Percentiles rank a stretch among this genome's conserved stretches.
Conservation (phyloP, 768 basidiomycete genomes). For the Pisolithus albus region DNA sequence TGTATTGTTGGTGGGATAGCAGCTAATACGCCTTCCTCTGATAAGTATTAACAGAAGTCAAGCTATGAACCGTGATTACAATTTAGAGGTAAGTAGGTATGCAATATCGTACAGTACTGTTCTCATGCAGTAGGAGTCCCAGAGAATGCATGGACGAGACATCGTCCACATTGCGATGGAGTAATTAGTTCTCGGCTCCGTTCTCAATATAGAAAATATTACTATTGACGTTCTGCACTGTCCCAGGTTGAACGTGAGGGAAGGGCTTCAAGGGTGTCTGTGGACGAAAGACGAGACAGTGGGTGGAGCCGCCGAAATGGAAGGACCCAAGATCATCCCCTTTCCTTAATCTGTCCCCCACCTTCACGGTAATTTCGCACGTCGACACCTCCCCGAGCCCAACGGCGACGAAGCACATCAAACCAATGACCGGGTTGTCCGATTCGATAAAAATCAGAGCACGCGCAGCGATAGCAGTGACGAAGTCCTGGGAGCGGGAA, state of each 20-base stretch:
- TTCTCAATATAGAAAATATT: constrained; percentile 4
- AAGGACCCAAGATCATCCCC: constrained; percentile 54
- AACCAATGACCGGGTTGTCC: constrained; percentile 41
- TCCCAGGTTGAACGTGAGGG: neutral
- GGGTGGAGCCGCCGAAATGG: constrained; percentile 57
- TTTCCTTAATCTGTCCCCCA: constrained; percentile 37
- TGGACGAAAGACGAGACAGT: constrained; percentile 36
- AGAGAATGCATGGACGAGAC: no score
- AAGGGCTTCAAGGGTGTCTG: constrained; percentile 3
- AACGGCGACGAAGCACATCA: constrained; percentile 48
- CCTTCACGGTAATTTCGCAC: constrained; percentile 43
- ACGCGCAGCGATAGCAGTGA: constrained; percentile 42
- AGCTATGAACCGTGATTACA: no score
- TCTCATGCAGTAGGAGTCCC: no score
- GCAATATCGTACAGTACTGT: no score
- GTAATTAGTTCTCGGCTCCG: constrained; percentile 30
- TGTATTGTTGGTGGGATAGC: no score
- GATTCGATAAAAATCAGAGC: constrained; percentile 50
- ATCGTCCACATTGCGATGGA: no score
- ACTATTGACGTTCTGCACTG: constrained; percentile 6
- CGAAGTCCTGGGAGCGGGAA: constrained; percentile 33
- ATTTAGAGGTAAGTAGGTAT: no score
- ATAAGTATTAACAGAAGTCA: no score
- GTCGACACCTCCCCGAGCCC: constrained; percentile 64
- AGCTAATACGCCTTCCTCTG: no score